phyloP scores from a whole-genome alignment of 345 rosid species.

The Bruguiera parviflora region DNA sequence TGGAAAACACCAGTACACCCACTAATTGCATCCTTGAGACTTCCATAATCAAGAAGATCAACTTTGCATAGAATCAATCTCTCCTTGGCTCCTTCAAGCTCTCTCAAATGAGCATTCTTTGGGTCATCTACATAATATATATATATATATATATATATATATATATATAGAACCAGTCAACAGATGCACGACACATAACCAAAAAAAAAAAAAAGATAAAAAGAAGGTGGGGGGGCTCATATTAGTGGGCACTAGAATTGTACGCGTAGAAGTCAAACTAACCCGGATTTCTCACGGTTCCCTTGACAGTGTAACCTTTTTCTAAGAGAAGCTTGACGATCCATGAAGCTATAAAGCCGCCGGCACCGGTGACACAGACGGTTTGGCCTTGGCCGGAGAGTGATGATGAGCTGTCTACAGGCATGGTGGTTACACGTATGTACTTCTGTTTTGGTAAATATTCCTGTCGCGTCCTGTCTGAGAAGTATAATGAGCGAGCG shows the following conservation, averaged over 20 bases:
- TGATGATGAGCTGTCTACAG: constrained; percentile 23
- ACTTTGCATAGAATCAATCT: constrained; percentile 66
- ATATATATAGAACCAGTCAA: background rate
- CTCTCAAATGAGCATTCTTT: constrained; percentile 78
- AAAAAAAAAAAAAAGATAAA: too few species aligned
- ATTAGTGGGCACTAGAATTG: too few species aligned
- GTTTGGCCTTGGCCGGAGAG: constrained; percentile 47
- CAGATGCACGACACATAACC: background rate
- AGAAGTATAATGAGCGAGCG: too few species aligned
- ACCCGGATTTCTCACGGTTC: constrained; percentile 92
- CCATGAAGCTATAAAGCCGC: constrained; percentile 98
- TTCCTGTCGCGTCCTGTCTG: too few species aligned
- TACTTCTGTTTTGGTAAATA: background rate
- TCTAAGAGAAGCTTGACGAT: constrained; percentile 79
- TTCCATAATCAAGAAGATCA: constrained; percentile 70
- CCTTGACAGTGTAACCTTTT: constrained; percentile 72
- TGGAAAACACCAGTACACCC: constrained; percentile 96
- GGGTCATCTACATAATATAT: constrained; percentile 50
- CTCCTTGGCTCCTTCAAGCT: constrained; percentile 85
- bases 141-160: background rate
- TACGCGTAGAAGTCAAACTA: too few species aligned
- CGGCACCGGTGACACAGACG: constrained; percentile 96
- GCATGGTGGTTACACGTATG: constrained; percentile 13
- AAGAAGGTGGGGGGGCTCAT: too few species aligned
- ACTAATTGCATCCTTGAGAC: constrained; percentile 55